phyloP scores from a whole-genome alignment of 1,284 basidiomycete genomes.

The Fomitopsis palustris region DNA sequence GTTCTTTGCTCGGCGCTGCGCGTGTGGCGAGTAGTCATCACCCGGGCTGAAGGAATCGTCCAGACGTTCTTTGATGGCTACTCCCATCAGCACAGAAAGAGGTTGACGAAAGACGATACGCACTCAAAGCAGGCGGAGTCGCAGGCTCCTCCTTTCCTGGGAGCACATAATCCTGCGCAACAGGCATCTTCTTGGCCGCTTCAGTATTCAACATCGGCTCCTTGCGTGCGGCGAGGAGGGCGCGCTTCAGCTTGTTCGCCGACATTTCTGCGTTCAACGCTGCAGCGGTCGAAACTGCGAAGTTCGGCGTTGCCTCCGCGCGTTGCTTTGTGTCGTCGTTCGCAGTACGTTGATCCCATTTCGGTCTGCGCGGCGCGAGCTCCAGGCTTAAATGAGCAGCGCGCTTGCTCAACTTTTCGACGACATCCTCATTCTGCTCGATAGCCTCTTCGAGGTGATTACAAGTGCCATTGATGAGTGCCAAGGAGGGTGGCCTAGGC shows the following conservation, averaged over 20 bases:
- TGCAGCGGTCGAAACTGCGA: conserved; percentile 70
- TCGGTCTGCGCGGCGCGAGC: conserved; percentile 11
- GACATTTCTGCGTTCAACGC: conserved; percentile 76
- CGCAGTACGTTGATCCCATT: conserved; percentile 38
- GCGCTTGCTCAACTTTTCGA: conserved; percentile 58
- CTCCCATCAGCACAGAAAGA: not conserved
- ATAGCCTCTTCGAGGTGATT: conserved; percentile 31
- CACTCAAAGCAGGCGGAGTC: not conserved
- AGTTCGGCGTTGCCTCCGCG: conserved; percentile 43
- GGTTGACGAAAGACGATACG: not conserved
- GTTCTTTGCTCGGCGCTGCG: conserved; percentile 3
- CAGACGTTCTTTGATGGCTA: not conserved
- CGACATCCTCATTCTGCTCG: conserved; percentile 72
- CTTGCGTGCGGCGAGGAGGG: conserved; percentile 55
- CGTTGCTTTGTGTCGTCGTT: conserved; percentile 33
- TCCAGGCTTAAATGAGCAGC: conserved; percentile 51
- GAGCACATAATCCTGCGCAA: conserved; percentile 28
- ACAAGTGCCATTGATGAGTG: not conserved
- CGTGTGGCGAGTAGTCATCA: not conserved
- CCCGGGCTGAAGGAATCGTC: conserved; percentile 3
- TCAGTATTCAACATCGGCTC: conserved; percentile 64
- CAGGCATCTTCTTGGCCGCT: conserved; percentile 32
- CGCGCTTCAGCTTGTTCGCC: conserved; percentile 64
- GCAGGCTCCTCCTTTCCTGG: conserved; percentile 16
- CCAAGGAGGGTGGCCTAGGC: conserved; percentile 68